Percentiles rank a stretch among this genome's conserved stretches.
These are phyloP conservation scores for Aristolochia fimbriata DNA, from an alignment of 164 flowering plant genomes.

Conservation along the genomic window DNA sequence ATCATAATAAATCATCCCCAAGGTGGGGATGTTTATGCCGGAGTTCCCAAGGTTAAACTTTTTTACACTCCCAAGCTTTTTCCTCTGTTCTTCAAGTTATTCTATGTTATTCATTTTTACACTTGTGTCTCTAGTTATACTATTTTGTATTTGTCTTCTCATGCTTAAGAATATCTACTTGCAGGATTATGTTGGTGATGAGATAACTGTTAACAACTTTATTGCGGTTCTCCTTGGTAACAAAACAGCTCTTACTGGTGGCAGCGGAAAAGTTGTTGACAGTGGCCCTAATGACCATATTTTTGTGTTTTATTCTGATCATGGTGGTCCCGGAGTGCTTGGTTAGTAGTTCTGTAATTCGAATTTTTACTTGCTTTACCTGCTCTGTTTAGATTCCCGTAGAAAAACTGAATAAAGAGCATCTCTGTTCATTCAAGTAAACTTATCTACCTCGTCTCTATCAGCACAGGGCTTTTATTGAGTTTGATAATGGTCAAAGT, in stretches of 20 bases:
- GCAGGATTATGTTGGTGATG: conserved; percentile 81
- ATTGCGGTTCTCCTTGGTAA: conserved; percentile 77
- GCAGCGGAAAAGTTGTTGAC: conserved; percentile 78
- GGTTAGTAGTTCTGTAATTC: conserved; percentile 37
- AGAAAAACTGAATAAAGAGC: too few species aligned
- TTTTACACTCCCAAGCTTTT: background rate
- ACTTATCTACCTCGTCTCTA: too few species aligned
- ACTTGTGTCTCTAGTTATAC: background rate
- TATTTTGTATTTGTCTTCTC: background rate
- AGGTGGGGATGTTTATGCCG: conserved; percentile 67
- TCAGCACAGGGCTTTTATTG: too few species aligned
- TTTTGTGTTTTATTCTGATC: conserved; percentile 70
- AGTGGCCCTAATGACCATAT: conserved; percentile 81
- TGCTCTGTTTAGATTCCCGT: background rate
- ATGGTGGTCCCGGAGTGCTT: conserved; percentile 91
- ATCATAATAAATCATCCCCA: conserved; percentile 68
- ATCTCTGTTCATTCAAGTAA: too few species aligned
- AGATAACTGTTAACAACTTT: conserved; percentile 61
- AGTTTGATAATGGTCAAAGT: too few species aligned
- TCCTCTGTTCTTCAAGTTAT: background rate
- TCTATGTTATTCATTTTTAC: background rate
- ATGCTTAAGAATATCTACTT: conserved; percentile 6
- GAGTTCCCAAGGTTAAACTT: conserved; percentile 72
- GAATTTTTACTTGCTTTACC: background rate
- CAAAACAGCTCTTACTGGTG: conserved; percentile 65